phyloP scores from a whole-genome alignment of 163 green algal species.

The Chlamydomonas reinhardtii region DNA sequence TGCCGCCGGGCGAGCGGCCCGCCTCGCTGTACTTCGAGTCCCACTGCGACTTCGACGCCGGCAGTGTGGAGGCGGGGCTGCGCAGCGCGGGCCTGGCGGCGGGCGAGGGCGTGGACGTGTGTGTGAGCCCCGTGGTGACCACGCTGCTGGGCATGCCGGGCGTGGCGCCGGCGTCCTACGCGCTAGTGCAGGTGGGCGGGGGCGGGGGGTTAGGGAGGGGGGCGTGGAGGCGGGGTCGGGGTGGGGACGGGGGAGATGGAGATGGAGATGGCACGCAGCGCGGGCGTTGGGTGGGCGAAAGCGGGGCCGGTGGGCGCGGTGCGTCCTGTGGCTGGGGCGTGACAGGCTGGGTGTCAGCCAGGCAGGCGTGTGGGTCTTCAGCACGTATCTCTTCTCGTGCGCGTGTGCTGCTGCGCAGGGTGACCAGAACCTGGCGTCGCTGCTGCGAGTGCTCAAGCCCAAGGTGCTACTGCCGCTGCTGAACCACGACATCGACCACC shows the following conservation, averaged over 20 bases:
- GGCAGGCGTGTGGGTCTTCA: too few relatives aligned
- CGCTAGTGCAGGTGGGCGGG: constrained; percentile 60
- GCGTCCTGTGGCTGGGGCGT: background rate
- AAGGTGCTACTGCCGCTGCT: constrained; percentile 68
- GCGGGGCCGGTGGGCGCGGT: too few relatives aligned
- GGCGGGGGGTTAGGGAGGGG: background rate
- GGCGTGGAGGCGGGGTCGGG: background rate
- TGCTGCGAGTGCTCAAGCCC: constrained; percentile 18
- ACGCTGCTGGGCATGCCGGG: constrained; percentile 73
- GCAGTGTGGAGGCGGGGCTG: background rate
- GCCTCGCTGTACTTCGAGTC: constrained; percentile 86
- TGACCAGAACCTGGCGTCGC: constrained; percentile 11
- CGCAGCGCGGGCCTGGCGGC: background rate
- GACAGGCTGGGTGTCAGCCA: too few relatives aligned
- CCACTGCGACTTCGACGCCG: constrained; percentile 77
- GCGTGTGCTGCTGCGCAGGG: too few relatives aligned
- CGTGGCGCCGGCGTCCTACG: constrained; percentile 58
- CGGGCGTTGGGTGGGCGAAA: too few relatives aligned
- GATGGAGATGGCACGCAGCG: background rate
- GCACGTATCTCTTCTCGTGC: too few relatives aligned
- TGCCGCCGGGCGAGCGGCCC: constrained; percentile 15
- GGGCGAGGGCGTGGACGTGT: constrained; percentile 72
- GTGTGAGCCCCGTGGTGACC: constrained; percentile 77
- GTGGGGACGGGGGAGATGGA: background rate
- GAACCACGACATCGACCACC: constrained; percentile 72